Percentiles rank a stretch among this genome's conserved stretches.
phyloP scores from a whole-genome alignment of 2,329 filamentous ascomycete species.

The Clarireedia paspali region DNA sequence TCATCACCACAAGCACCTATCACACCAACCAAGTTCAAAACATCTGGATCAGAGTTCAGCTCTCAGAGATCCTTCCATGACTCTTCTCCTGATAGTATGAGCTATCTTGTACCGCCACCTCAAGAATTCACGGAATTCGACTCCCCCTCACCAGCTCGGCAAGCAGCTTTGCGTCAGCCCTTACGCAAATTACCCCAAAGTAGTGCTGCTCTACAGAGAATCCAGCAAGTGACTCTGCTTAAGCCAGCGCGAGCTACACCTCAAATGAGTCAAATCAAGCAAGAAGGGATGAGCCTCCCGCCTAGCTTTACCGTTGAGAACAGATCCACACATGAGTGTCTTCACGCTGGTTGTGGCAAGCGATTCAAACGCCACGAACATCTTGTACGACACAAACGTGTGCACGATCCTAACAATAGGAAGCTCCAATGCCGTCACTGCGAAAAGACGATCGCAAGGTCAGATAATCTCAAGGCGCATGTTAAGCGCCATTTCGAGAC shows the following conservation, averaged over 20 bases:
- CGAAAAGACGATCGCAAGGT: slow-evolving; percentile 14
- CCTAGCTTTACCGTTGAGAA: slow-evolving; percentile 19
- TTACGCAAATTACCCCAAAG: slow-evolving; percentile 1
- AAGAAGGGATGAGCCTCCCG: not conserved
- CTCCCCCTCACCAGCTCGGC: slow-evolving; percentile 9
- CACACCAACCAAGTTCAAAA: slow-evolving; percentile 6
- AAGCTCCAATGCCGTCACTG: slow-evolving; percentile 19
- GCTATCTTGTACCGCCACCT: not conserved
- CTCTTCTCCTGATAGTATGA: not conserved
- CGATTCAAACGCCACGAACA: slow-evolving; percentile 42
- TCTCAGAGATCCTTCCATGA: not conserved
- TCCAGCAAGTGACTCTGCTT: slow-evolving; percentile 3
- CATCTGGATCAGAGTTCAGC: slow-evolving; percentile 1
- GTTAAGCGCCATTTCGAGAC: slow-evolving; percentile 12
- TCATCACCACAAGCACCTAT: slow-evolving; percentile 10
- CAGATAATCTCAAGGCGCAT: slow-evolving; percentile 23
- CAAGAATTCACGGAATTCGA: not conserved
- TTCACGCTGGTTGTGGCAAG: slow-evolving; percentile 35
- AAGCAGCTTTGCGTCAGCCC: not conserved
- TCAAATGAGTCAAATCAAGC: not conserved
- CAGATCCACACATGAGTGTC: slow-evolving; percentile 35
- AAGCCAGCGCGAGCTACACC: not conserved
- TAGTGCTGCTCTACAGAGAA: slow-evolving; percentile 10
- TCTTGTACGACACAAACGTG: slow-evolving; percentile 40
- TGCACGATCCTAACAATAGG: slow-evolving; percentile 24